These are phyloP conservation scores for Typha latifolia DNA, from an alignment of 176 grass and related monocot species.

Conservation along the genomic window DNA sequence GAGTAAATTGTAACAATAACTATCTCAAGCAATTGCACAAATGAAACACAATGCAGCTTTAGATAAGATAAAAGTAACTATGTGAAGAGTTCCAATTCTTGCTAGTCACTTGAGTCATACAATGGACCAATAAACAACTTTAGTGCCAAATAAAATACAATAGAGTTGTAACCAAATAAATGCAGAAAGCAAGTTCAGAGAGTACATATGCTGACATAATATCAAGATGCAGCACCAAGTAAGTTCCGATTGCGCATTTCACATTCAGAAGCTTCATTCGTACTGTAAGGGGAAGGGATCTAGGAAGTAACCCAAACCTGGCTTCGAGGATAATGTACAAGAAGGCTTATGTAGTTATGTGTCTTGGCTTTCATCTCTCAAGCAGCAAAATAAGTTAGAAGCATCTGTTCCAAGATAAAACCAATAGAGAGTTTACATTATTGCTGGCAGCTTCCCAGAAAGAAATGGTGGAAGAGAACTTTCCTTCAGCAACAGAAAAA, in stretches of 20 bases:
- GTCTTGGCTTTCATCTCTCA: background rate
- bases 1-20: background rate
- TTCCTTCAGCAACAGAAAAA: background rate
- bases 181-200: background rate
- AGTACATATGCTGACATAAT: background rate
- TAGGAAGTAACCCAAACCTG: background rate
- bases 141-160: background rate
- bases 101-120: background rate
- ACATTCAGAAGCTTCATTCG: background rate
- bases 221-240: background rate
- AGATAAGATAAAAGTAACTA: background rate
- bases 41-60: background rate
- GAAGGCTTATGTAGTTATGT: background rate
- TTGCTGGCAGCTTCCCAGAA: background rate
- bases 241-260: background rate
- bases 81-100: background rate
- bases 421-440: background rate
- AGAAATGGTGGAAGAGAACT: background rate
- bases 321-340: constrained; percentile 1
- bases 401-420: background rate
- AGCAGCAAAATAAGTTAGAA: background rate
- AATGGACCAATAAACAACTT: background rate
- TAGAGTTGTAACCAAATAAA: background rate
- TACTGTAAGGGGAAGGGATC: background rate
- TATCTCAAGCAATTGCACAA: background rate